Conservation (phyloP, 371 early-diverging fungal species). For the Entomophthora muscae region DNA sequence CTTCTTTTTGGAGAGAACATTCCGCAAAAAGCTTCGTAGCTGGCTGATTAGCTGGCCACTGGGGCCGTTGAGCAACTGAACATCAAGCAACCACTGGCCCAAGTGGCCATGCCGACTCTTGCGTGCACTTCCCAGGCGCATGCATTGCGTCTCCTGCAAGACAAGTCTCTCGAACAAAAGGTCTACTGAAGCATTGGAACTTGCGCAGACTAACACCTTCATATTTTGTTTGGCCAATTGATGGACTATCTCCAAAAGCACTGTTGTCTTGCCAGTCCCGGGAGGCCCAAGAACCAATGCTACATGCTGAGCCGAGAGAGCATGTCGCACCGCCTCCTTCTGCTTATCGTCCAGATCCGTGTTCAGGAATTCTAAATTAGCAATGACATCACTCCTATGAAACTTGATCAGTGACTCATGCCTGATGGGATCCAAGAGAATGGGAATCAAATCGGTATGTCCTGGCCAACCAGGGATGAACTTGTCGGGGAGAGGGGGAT, state of each 20-base stretch:
- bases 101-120: slow-evolving; percentile 44
- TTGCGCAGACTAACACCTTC: slow-evolving; percentile 79
- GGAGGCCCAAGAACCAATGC: slow-evolving; percentile 80
- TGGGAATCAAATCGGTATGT: slow-evolving; percentile 11
- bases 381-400: no score
- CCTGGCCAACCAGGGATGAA: no score
- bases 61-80: slow-evolving; percentile 45
- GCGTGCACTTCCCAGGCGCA: slow-evolving; percentile 77
- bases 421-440: slow-evolving; percentile 12
- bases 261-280: slow-evolving; percentile 88
- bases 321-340: slow-evolving; percentile 45
- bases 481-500: no score
- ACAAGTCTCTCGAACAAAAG: slow-evolving; percentile 65
- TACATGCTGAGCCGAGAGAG: slow-evolving; percentile 40
- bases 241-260: slow-evolving; percentile 69
- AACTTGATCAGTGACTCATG: no score
- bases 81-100: slow-evolving; percentile 47
- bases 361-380: slow-evolving; percentile 8
- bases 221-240: slow-evolving; percentile 46
- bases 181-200: slow-evolving; percentile 85
- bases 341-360: slow-evolving; percentile 50
- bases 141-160: slow-evolving; percentile 33
- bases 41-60: slow-evolving; percentile 55
- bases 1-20: no score
- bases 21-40: no score